Percentiles rank a stretch among this genome's conserved stretches.
These are phyloP conservation scores for Neofusicoccum sp. DNA, from an alignment of 2,329 filamentous ascomycete genomes.

Conservation along the genomic window DNA sequence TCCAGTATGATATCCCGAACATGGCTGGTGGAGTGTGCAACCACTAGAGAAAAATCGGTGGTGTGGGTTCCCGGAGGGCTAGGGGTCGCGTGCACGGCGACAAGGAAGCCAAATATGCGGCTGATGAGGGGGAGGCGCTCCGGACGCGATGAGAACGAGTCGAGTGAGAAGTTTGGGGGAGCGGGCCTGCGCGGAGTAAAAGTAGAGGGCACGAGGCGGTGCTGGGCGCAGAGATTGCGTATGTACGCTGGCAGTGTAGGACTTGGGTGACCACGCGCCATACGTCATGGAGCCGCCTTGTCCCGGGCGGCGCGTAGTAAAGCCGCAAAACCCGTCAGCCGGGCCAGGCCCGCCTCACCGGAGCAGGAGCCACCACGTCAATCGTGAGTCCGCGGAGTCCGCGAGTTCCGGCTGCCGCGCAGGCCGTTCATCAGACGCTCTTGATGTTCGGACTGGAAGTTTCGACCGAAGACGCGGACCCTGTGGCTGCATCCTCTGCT, in stretches of 20 bases:
- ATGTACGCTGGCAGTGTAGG: constrained; percentile 13
- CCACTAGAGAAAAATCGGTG: not conserved
- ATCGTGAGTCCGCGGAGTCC: not conserved
- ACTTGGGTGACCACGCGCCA: not conserved
- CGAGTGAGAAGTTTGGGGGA: not conserved
- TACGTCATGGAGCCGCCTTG: constrained; percentile 13
- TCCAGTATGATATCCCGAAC: constrained; percentile 52
- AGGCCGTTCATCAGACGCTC: not conserved
- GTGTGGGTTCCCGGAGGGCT: not conserved
- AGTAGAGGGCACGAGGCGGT: not conserved
- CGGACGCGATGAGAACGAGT: not conserved
- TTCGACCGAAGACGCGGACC: not conserved
- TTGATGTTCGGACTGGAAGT: not conserved
- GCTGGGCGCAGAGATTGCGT: constrained; percentile 12
- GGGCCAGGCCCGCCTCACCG: not conserved
- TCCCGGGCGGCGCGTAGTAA: not conserved
- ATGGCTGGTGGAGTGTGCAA: constrained; percentile 25
- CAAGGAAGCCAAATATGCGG: not conserved
- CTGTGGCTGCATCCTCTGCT: not conserved
- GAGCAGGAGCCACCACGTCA: not conserved
- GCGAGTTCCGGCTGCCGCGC: not conserved
- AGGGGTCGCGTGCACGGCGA: constrained; percentile 7
- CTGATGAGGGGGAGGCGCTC: not conserved
- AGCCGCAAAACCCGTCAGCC: not conserved
- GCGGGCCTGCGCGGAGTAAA: not conserved